Evolutionary conservation across 2,329 filamentous ascomycete genomes (phyloP), one percentile per base, ranked within the genome.

Genomic region (Atkinsonella texensis): DNA sequence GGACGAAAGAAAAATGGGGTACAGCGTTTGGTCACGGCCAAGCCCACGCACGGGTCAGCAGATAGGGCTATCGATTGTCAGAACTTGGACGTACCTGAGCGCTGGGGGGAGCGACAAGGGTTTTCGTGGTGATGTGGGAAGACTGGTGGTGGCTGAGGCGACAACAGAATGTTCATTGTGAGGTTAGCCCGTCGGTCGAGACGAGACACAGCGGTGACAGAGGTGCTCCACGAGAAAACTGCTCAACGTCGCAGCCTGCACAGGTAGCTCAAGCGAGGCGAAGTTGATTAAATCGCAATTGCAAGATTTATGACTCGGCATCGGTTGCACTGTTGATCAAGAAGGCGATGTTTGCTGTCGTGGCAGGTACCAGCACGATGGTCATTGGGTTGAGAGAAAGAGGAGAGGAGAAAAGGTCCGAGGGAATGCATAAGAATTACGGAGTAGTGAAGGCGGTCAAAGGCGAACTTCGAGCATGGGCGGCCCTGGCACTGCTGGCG

Each of bases 151-250:
- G n/a, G n/a, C n/a, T 83, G 79, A 59, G 78, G 75, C 61, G 77
- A 75, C 57, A 83, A 66, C 66, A 83, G 65, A 64, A 81, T 72
- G 65, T 83, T 83, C 81, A 84, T 84, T 52, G 56, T 75, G 65
- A 53, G 50, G 50, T 52, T 28, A 39, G 43, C 45, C 41, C 48
- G 31, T 50, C 40, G 35, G 39, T 40, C 42, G 42, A 46, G 50
- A 28, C 46, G 42, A 46, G 50, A 28, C 32, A 39, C 38, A 41
- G 39, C 20, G 18, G 20, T 39, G 31, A 15, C 10, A 41, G 32
- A 41, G 32, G 46, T 17, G 17, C 13, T 41, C 2, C 33, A 18
- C 31, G 33, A 28, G 18, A 28, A 33, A 1, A 23, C 18, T 7
- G 33, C 11, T 15, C 11, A 49, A 31, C 15, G 8, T 10, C n/a